Base-by-base conservation (phyloP, 176 grass and related monocot species). In the Olyra latifolia region DNA sequence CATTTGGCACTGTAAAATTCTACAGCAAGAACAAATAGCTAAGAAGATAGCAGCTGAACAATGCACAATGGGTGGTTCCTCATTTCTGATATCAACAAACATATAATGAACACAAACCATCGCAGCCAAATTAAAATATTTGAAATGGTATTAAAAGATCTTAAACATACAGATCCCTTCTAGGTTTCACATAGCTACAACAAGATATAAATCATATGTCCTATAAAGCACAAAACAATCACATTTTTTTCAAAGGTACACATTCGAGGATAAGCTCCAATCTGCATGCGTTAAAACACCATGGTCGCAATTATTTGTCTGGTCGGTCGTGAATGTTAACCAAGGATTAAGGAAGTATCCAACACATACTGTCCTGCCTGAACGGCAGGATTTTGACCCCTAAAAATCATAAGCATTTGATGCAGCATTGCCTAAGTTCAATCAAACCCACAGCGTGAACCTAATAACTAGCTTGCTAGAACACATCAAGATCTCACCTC, bases 401-500 rank as follows among this genome's bases (percentile, higher is more conserved):
- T 12, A 23, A 46, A 35, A 25, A 54, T 8, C 28, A 22, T 14
- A 57, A 80, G 35, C 46, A 69, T 40, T 39, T 58, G 59, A 53
- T 69, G 53, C 35, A 29, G 25, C 71, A 70, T 27, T 62, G n/a
- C 61, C 17, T 49, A 28, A 63, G 20, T 66, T 63, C 46, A 20
- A 65, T 45, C 43, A 73, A 48, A 80, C 64, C 54, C 30, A 72
- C 43, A 72, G 29, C 20, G 8, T 5, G 55, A 15, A 66, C 45
- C 10, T 66, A 81, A 77, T 58, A 66, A 83, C 40, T 52, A 24
- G 19, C 19, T 42, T 42, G 47, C 24, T 57, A 77, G 10, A 66
- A 72, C 19, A 88, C 56, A 89, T 25, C 50, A 72, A 80, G 46
- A 76, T 81, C 80, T 81, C 91, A 99, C 97, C 93, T 99, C 97